phyloP scores from a whole-genome alignment of 2,329 filamentous ascomycete genomes.

The Cadophora sp. region DNA sequence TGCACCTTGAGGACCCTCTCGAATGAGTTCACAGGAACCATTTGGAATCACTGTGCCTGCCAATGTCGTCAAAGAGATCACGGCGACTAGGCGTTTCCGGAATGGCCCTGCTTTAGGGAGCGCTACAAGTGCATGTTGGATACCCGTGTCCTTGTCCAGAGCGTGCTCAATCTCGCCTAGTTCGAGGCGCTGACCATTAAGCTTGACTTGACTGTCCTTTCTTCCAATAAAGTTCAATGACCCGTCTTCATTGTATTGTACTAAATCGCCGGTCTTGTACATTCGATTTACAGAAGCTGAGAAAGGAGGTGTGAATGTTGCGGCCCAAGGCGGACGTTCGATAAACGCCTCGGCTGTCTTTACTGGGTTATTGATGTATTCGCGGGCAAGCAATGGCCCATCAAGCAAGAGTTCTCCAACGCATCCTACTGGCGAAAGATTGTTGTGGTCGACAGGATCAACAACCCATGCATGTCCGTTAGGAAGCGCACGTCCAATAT shows the following conservation, averaged over 20 bases:
- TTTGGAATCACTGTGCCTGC: not conserved
- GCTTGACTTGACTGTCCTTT: constrained; percentile 70
- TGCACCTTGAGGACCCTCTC: not conserved
- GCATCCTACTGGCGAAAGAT: constrained; percentile 30
- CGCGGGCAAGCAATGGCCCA: constrained; percentile 64
- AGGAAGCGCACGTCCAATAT: constrained; percentile 11
- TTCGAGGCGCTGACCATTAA: constrained; percentile 68
- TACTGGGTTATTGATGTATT: constrained; percentile 62
- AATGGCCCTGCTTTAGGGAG: not conserved
- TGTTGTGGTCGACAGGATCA: constrained; percentile 25
- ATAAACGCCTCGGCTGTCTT: constrained; percentile 66
- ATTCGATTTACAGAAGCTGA: constrained; percentile 47
- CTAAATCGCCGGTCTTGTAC: constrained; percentile 67
- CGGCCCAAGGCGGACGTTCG: constrained; percentile 56
- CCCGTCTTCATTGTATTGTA: constrained; percentile 55
- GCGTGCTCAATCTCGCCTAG: constrained; percentile 42
- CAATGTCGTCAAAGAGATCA: not conserved
- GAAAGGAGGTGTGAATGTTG: not conserved
- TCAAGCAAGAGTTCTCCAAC: constrained; percentile 37
- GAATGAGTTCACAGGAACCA: not conserved
- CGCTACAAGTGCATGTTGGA: not conserved
- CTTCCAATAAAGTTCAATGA: constrained; percentile 35
- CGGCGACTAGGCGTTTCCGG: not conserved
- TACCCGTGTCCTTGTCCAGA: not conserved
- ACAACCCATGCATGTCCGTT: constrained; percentile 46